Percentiles rank a stretch among this genome's conserved stretches.
Evolutionary conservation across 1,139 yeast genomes (phyloP).

Genomic region (Pichia kudriavzevii): DNA sequence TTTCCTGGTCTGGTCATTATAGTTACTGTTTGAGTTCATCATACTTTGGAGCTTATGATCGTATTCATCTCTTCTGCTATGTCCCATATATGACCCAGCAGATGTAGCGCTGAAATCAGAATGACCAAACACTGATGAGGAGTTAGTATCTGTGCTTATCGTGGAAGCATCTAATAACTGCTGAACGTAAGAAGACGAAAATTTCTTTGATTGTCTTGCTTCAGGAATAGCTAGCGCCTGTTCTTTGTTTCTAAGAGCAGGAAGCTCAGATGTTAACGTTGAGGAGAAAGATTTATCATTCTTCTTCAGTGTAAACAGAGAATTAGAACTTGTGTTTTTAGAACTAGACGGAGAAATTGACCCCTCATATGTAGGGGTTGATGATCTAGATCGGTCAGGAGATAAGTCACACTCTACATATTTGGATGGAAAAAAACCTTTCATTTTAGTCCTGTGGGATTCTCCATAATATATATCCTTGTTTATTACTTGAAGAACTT

Average conservation of each 20-base stretch:
- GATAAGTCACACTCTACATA: slow-evolving; percentile 58
- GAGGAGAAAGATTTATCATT: slow-evolving; percentile 8
- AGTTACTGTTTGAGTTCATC: slow-evolving; percentile 23
- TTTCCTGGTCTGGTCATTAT: slow-evolving; percentile 26
- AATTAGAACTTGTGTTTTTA: slow-evolving; percentile 6
- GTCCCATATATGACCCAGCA: slow-evolving; percentile 78
- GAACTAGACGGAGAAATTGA: slow-evolving; percentile 7
- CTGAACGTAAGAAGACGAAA: slow-evolving; percentile 21
- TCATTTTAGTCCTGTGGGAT: slow-evolving; percentile 68
- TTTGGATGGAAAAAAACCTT: slow-evolving; percentile 82
- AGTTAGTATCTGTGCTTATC: slow-evolving; percentile 25
- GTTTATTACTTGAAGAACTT: slow-evolving; percentile 71
- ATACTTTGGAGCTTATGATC: slow-evolving; percentile 32
- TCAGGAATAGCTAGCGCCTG: slow-evolving; percentile 21
- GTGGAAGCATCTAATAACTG: slow-evolving; percentile 25
- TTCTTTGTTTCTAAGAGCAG: neutral
- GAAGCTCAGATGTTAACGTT: slow-evolving; percentile 6
- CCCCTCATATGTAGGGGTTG: slow-evolving; percentile 34
- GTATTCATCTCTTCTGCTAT: slow-evolving; percentile 36
- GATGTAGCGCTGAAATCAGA: slow-evolving; percentile 81
- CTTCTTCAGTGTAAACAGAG: slow-evolving; percentile 10
- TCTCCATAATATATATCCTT: slow-evolving; percentile 92
- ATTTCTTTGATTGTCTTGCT: slow-evolving; percentile 5
- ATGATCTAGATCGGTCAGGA: no score
- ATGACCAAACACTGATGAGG: slow-evolving; percentile 30